Evolutionary conservation across 306 rosid species (phyloP), one percentile per base, ranked within the genome.

Genomic region (Citrullus mucosospermus): DNA sequence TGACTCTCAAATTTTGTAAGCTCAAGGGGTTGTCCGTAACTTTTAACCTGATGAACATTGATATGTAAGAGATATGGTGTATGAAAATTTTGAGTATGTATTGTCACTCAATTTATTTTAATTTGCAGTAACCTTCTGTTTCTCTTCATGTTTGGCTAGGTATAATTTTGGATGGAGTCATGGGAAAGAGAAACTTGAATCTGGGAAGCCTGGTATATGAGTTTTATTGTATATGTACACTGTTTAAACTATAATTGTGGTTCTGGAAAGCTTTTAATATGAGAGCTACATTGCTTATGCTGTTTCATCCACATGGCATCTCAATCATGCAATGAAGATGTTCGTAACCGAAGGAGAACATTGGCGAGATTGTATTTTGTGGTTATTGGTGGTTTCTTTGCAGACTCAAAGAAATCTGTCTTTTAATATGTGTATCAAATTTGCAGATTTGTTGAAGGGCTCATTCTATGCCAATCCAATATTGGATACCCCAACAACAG

Each of bases 131-230:
- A 66, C 78, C 72, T 81, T 82, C 43, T 62, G 59, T 70, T 36
- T 72, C 82, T 14, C 53, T 36, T 55, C 17, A 56, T 39, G 9
- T 60, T 44, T 41, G 9, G 38, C 51, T 76, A 92, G 98, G 90
- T 95, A 95, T 87, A 92, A 92, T 84, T 88, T 91, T 86, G 98
- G 98, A 76, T 95, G 98, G 98, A 95, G 97, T 84, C 98, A 95
- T 82, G 98, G 97, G 81, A 92, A 95, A 83, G 98, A 95, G 88
- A 92, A 84, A 84, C 92, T 95, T 80, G 98, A 92, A 84, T 92
- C 98, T 16, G 98, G 96, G 73, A 95, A 89, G 87, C 96, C 89
- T 77, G 97, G 98, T 95, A 86, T 75, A 28, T 18, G 41, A 57
- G 62, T 78, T 79, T 57, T 44, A 65, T 41, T 79, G 11, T 30